These are phyloP conservation scores for Penicillium olsonii DNA, from an alignment of 2,329 filamentous ascomycete genomes.

Conservation along the genomic window DNA sequence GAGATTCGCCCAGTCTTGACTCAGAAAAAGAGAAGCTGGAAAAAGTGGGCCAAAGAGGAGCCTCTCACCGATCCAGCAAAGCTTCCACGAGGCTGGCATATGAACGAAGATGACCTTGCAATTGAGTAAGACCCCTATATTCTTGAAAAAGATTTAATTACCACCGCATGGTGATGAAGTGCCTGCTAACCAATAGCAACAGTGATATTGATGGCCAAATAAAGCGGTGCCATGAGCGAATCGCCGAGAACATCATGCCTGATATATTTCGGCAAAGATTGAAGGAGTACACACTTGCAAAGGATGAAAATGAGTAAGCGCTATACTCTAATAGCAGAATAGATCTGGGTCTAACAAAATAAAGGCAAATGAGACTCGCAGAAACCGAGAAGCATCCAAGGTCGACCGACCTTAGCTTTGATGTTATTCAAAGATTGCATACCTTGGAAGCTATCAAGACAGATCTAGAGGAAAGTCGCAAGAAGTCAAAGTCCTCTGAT, in stretches of 20 bases:
- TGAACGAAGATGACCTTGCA: conserved; percentile 5
- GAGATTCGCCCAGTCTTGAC: neutral
- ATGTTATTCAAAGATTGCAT: neutral
- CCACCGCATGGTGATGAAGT: no score
- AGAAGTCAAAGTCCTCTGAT: neutral
- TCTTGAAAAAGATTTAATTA: no score
- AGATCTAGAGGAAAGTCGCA: neutral
- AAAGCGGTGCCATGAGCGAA: conserved; percentile 4
- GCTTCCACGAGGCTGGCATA: conserved; percentile 1
- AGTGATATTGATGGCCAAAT: conserved; percentile 6
- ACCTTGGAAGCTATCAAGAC: neutral
- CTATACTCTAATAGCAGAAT: neutral
- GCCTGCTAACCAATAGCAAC: no score
- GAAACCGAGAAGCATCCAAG: neutral
- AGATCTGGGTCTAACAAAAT: no score
- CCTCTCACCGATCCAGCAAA: neutral
- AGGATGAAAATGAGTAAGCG: neutral
- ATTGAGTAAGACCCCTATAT: neutral
- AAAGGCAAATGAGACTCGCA: neutral
- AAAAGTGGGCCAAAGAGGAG: neutral
- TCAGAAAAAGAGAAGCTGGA: neutral
- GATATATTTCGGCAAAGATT: neutral
- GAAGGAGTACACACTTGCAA: neutral
- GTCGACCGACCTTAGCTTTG: neutral
- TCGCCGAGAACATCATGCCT: conserved; percentile 4